Conservation (phyloP, 1,139 yeast species). For the Scheffersomyces segobiensis region DNA sequence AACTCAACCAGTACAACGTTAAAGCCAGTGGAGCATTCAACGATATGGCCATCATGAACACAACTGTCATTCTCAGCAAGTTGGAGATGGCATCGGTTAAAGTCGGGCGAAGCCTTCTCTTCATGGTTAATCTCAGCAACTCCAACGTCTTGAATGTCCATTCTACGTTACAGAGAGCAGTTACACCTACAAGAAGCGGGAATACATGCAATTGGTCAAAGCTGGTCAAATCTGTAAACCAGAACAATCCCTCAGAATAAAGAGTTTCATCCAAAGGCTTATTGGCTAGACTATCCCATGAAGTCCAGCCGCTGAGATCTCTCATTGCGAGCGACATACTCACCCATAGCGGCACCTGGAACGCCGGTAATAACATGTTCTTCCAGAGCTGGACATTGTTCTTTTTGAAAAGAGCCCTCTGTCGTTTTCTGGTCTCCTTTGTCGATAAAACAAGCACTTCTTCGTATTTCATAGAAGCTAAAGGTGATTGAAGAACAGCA, state of each 20-base stretch:
- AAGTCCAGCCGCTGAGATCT: conserved; percentile 72
- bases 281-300: conserved; percentile 46
- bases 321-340: conserved; percentile 75
- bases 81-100: conserved; percentile 62
- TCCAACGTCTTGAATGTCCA: conserved; percentile 64
- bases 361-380: conserved; percentile 67
- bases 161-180: conserved; percentile 77
- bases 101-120: conserved; percentile 53
- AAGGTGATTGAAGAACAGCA: conserved; percentile 23
- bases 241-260: conserved; percentile 54
- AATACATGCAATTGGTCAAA: conserved; percentile 64
- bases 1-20: conserved; percentile 82
- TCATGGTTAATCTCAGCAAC: conserved; percentile 37
- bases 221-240: conserved; percentile 61
- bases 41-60: conserved; percentile 79
- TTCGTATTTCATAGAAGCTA: conserved; percentile 64
- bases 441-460: conserved; percentile 72
- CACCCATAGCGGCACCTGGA: conserved; percentile 90
- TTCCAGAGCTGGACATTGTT: conserved; percentile 81
- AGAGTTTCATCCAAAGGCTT: conserved; percentile 57
- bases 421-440: conserved; percentile 77
- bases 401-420: conserved; percentile 63
- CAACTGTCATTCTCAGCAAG: conserved; percentile 70
- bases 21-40: conserved; percentile 85
- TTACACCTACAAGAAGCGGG: conserved; percentile 70